These are phyloP conservation scores for Medicago truncatula DNA, from an alignment of 306 rosid species.

Conservation along the genomic window DNA sequence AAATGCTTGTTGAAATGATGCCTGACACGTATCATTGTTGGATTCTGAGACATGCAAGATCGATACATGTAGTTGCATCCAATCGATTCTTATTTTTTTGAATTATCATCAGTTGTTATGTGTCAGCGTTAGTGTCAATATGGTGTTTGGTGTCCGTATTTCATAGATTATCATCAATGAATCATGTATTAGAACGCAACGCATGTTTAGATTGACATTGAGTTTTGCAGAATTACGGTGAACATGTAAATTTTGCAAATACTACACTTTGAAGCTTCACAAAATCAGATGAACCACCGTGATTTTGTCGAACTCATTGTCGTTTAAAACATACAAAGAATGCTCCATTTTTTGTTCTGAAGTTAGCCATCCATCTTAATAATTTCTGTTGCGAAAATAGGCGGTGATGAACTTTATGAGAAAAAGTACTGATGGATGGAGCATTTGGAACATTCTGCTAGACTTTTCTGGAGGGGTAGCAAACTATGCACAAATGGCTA, in stretches of 20 bases:
- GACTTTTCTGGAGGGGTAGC: constrained; percentile 81
- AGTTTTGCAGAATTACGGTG: no score
- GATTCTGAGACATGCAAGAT: no score
- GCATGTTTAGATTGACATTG: neutral
- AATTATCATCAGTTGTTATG: no score
- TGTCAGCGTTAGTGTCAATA: neutral
- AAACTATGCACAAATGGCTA: constrained; percentile 76
- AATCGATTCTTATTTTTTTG: no score
- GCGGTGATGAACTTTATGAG: constrained; percentile 78
- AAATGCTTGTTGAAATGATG: no score
- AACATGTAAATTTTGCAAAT: neutral
- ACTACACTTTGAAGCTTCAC: neutral
- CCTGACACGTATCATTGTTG: neutral
- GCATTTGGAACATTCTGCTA: constrained; percentile 76
- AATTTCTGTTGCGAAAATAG: constrained; percentile 44
- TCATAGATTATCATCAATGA: neutral
- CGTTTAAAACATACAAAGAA: neutral
- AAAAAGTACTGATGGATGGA: constrained; percentile 90
- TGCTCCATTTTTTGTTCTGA: neutral
- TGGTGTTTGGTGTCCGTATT: no score
- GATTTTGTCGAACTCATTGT: neutral
- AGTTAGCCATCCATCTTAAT: neutral
- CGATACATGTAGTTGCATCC: no score
- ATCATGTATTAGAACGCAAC: no score
- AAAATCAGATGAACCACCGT: neutral